Percentiles rank a stretch among this genome's conserved stretches.
Evolutionary conservation across 2,329 filamentous ascomycete genomes (phyloP).

Genomic region (Alternaria sp.): DNA sequence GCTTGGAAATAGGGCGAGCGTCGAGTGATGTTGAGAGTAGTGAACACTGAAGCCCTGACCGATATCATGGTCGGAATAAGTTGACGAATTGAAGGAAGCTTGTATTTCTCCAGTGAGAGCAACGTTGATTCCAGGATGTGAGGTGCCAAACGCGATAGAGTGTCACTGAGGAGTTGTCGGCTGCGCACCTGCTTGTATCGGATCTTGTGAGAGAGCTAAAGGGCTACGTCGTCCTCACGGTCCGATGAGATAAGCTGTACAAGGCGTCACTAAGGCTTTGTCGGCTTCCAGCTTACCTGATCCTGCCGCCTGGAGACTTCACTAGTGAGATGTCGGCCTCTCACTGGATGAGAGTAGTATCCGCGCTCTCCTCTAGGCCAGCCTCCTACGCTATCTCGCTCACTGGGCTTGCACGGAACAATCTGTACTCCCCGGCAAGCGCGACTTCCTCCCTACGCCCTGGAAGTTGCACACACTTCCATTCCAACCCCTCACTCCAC

Average conservation of each 20-base stretch:
- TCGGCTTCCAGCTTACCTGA: not conserved
- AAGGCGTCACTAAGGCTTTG: not conserved
- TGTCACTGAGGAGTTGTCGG: not conserved
- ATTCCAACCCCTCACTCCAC: no score
- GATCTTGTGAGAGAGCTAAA: not conserved
- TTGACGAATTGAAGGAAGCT: not conserved
- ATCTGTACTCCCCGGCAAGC: no score
- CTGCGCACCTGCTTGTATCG: not conserved
- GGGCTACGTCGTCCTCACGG: not conserved
- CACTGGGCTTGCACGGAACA: no score
- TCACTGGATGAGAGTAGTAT: no score
- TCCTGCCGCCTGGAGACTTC: not conserved
- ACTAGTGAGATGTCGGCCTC: not conserved
- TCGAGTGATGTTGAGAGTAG: not conserved
- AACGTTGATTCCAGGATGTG: not conserved
- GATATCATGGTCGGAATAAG: no score
- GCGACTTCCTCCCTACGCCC: no score
- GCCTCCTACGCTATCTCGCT: no score
- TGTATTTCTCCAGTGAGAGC: not conserved
- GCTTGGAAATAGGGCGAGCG: not conserved
- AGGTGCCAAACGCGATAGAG: fast-evolving
- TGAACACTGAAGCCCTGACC: not conserved
- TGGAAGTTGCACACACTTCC: no score
- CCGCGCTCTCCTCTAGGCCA: no score
- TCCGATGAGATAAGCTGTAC: fast-evolving